These are phyloP conservation scores for Anthracocystis walkeri DNA, from an alignment of 1,284 basidiomycete species.

Conservation along the genomic window DNA sequence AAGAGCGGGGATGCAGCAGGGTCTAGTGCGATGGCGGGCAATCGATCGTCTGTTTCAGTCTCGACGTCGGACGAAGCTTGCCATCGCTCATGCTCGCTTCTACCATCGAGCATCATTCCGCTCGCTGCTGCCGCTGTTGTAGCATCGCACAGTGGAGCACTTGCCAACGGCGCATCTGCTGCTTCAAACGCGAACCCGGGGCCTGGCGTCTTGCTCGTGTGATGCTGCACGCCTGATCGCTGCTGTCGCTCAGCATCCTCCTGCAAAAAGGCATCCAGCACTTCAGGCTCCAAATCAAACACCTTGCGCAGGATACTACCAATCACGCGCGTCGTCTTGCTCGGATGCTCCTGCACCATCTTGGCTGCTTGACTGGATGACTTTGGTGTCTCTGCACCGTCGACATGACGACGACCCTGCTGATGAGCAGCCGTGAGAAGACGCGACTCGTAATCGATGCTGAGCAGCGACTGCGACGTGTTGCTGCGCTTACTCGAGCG, in stretches of 20 bases:
- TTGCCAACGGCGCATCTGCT: slow-evolving; percentile 21
- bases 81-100: slow-evolving; percentile 27
- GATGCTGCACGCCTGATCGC: slow-evolving; percentile 1
- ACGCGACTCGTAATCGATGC: slow-evolving; percentile 37
- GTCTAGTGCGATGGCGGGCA: slow-evolving; percentile 5
- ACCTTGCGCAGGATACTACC: slow-evolving; percentile 45
- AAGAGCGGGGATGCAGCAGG: slow-evolving; percentile 35
- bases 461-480: slow-evolving; percentile 40
- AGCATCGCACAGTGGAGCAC: slow-evolving; percentile 17
- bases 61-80: slow-evolving; percentile 11
- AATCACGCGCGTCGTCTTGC: slow-evolving; percentile 46
- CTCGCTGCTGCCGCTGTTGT: neutral
- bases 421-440: slow-evolving; percentile 5
- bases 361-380: slow-evolving; percentile 19
- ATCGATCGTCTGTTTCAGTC: slow-evolving; percentile 11
- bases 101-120: slow-evolving; percentile 33
- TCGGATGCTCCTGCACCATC: slow-evolving; percentile 24
- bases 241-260: slow-evolving; percentile 30
- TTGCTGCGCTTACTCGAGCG: slow-evolving; percentile 53
- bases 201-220: neutral
- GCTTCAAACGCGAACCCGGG: slow-evolving; percentile 36
- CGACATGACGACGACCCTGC: slow-evolving; percentile 8
- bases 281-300: slow-evolving; percentile 52
- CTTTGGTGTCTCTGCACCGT: slow-evolving; percentile 28
- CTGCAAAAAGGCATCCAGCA: slow-evolving; percentile 47